phyloP scores from a whole-genome alignment of 2,329 filamentous ascomycete species.

The Beauveria sp. region DNA sequence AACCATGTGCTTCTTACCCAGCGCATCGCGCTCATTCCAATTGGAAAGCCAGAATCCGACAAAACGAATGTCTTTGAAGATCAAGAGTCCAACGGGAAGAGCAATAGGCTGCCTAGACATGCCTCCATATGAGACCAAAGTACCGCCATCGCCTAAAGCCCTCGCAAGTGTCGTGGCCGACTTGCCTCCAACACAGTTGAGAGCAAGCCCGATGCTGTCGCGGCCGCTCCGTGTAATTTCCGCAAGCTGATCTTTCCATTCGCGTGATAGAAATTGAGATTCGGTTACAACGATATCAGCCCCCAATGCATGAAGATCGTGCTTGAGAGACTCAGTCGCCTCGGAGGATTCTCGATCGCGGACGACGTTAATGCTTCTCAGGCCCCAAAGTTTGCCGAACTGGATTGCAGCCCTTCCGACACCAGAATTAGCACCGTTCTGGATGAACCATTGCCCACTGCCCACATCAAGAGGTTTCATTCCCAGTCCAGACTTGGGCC shows the following conservation, averaged over 20 bases:
- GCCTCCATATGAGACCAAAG: conserved; percentile 88
- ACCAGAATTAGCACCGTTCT: conserved; percentile 93
- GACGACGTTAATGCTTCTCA: conserved; percentile 84
- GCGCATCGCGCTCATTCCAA: conserved; percentile 72
- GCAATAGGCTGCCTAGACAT: conserved; percentile 85
- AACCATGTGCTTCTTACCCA: conserved; percentile 72
- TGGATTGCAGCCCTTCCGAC: conserved; percentile 91
- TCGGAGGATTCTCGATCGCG: conserved; percentile 59
- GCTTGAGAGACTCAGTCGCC: conserved; percentile 52
- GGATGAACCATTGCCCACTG: conserved; percentile 81
- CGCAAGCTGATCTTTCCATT: conserved; percentile 54
- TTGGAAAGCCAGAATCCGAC: conserved; percentile 91
- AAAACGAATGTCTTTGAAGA: conserved; percentile 87
- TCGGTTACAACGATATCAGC: conserved; percentile 51
- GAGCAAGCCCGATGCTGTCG: conserved; percentile 64
- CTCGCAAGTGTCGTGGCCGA: conserved; percentile 73
- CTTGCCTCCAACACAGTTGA: conserved; percentile 94
- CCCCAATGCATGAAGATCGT: conserved; percentile 46
- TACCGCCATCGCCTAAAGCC: conserved; percentile 57
- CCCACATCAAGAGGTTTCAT: conserved; percentile 37
- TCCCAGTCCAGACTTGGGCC: conserved; percentile 36
- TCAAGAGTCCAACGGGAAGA: conserved; percentile 75
- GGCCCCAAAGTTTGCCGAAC: conserved; percentile 75
- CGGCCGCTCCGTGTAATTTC: conserved; percentile 64
- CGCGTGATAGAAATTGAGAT: conserved; percentile 44